Percentiles rank a stretch among this genome's conserved stretches.
Conservation (phyloP, 805 yeast genomes). For the Ogataea zsoltii region DNA sequence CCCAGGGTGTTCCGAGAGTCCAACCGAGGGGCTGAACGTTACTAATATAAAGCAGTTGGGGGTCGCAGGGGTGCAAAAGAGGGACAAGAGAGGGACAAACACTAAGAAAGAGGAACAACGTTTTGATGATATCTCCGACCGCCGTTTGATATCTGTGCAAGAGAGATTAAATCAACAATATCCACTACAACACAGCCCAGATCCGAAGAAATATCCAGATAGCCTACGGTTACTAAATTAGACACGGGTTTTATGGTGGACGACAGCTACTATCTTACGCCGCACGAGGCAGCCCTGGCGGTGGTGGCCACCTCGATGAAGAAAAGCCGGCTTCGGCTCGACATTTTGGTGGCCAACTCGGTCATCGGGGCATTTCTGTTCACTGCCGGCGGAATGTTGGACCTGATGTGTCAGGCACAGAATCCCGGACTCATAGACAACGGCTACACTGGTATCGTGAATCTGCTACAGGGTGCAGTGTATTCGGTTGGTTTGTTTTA, state of each 20-base stretch:
- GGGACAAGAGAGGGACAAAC: neutral
- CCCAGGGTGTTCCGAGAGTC: neutral
- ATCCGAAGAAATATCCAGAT: neutral
- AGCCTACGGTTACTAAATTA: conserved; percentile 6
- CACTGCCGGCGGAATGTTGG: conserved; percentile 72
- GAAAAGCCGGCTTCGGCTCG: conserved; percentile 65
- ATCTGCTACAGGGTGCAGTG: conserved; percentile 57
- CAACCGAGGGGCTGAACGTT: conserved; percentile 2
- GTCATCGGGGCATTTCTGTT: conserved; percentile 70
- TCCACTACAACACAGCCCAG: neutral
- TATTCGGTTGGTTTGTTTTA: conserved; percentile 75
- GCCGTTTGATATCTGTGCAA: too few species aligned
- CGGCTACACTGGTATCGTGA: conserved; percentile 53
- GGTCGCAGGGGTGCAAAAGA: neutral
- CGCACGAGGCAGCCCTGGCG: conserved; percentile 81
- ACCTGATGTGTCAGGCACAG: conserved; percentile 53
- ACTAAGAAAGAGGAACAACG: too few species aligned
- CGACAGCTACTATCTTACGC: conserved; percentile 63
- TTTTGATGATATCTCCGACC: too few species aligned
- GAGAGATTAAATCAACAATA: neutral
- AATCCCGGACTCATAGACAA: conserved; percentile 41
- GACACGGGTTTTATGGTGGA: conserved; percentile 30
- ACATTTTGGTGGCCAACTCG: conserved; percentile 61
- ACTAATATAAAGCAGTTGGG: conserved; percentile 1
- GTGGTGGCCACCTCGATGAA: conserved; percentile 86